These are phyloP conservation scores for Euclidium syriacum DNA, from an alignment of 345 rosid genomes.

Conservation along the genomic window DNA sequence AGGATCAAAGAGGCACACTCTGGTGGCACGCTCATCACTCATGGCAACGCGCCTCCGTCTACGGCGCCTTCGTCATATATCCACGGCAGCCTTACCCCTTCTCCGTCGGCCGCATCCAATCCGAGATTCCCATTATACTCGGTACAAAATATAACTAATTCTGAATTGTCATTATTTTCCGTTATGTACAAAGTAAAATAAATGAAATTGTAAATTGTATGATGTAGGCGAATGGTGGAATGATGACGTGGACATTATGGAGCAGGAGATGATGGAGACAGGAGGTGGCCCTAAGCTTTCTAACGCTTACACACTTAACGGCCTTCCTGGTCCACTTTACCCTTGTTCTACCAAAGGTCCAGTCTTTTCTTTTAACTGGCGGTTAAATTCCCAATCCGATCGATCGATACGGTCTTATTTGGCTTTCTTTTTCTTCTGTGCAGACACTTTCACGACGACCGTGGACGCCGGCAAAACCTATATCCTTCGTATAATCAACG, in stretches of 20 bases:
- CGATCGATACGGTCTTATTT: background rate
- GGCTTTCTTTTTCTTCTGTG: constrained; percentile 1
- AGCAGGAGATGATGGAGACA: constrained; percentile 35
- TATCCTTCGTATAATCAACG: constrained; percentile 56
- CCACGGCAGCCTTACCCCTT: constrained; percentile 54
- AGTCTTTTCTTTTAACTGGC: background rate
- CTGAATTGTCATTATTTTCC: too few species aligned
- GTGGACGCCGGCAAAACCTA: constrained; percentile 55
- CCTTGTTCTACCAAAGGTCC: constrained; percentile 58
- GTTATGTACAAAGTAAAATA: background rate
- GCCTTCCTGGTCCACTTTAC: constrained; percentile 64
- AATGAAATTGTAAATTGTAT: background rate
- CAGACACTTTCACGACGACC: constrained; percentile 45
- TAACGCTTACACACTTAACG: constrained; percentile 60
- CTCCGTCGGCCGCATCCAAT: constrained; percentile 31
- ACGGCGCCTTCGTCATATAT: constrained; percentile 59
- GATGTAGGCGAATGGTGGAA: constrained; percentile 69
- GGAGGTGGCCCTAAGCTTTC: constrained; percentile 50
- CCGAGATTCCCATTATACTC: constrained; percentile 53
- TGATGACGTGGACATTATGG: constrained; percentile 43
- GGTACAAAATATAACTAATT: constrained; percentile 34
- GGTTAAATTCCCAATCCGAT: background rate
- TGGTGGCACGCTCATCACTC: constrained; percentile 59
- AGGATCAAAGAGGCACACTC: constrained; percentile 57
- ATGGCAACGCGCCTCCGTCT: constrained; percentile 67